phyloP scores from a whole-genome alignment of 2,329 filamentous ascomycete genomes.

The Aphanoascus verrucosus region DNA sequence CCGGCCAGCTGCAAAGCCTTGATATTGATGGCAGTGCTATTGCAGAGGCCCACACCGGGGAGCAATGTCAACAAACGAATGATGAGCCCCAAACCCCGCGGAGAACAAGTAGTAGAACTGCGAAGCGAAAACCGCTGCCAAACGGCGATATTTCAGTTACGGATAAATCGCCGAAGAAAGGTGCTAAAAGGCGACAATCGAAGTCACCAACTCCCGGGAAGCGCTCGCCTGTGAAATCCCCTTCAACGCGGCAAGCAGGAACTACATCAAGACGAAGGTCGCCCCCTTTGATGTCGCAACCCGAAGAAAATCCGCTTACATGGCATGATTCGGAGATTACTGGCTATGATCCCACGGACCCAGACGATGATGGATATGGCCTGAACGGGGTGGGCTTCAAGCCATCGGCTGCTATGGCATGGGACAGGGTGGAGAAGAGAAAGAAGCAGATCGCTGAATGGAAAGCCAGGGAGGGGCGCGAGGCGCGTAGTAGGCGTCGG shows the following conservation, averaged over 20 bases:
- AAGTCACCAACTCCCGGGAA: neutral
- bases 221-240: neutral
- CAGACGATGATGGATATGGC: constrained; percentile 52
- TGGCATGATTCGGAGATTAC: constrained; percentile 56
- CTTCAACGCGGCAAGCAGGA: neutral
- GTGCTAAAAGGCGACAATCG: neutral
- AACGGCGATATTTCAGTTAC: neutral
- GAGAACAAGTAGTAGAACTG: neutral
- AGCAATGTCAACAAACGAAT: neutral
- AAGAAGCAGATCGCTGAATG: constrained; percentile 51
- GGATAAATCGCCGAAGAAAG: neutral
- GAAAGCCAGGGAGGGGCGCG: constrained; percentile 48
- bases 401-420: constrained; percentile 50
- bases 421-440: constrained; percentile 45
- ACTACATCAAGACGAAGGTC: constrained; percentile 1
- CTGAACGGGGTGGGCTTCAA: constrained; percentile 55
- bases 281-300: constrained; percentile 8
- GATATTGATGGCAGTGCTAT: constrained; percentile 25
- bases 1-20: constrained; percentile 31
- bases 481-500: constrained; percentile 47
- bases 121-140: neutral
- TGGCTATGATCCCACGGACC: constrained; percentile 46
- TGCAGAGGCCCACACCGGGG: neutral
- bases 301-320: constrained; percentile 28
- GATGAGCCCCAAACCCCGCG: neutral